Conservation (phyloP, 306 rosid genomes). For the Vigna unguiculata region DNA sequence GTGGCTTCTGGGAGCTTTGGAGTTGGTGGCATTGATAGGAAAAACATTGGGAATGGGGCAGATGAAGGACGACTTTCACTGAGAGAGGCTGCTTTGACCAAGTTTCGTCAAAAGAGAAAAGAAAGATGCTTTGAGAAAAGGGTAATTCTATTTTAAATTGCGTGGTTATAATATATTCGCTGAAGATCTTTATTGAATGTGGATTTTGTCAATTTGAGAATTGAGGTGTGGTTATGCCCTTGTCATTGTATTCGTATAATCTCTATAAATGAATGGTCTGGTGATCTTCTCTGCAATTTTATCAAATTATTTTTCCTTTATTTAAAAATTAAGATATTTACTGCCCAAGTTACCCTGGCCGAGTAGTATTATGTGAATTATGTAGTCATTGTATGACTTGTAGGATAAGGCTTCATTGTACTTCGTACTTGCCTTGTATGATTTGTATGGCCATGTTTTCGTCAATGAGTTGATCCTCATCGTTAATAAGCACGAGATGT, state of each 20-base stretch:
- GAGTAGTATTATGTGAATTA: no score
- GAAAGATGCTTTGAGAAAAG: conserved; percentile 83
- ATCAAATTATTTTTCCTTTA: conserved; percentile 20
- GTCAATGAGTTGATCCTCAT: conserved; percentile 25
- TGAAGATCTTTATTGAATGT: conserved; percentile 17
- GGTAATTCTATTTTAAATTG: conserved; percentile 53
- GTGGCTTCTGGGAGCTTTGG: conserved; percentile 50
- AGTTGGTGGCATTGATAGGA: conserved; percentile 44
- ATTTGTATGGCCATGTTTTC: conserved; percentile 5
- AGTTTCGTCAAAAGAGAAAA: conserved; percentile 76
- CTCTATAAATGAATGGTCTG: background rate
- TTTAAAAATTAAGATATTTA: conserved; percentile 21
- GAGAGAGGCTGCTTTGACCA: conserved; percentile 79
- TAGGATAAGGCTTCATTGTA: background rate
- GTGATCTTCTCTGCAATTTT: conserved; percentile 17
- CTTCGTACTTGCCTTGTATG: background rate
- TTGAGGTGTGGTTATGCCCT: conserved; percentile 10
- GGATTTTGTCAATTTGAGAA: conserved; percentile 12
- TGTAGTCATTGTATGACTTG: no score
- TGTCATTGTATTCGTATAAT: conserved; percentile 7
- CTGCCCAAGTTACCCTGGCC: no score
- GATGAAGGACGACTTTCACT: conserved; percentile 59
- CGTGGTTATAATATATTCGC: conserved; percentile 17
- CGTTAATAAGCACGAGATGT: background rate
- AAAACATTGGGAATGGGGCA: conserved; percentile 47